These are phyloP conservation scores for Crithidia brevicula DNA, from an alignment of 208 protist genomes.

Conservation along the genomic window DNA sequence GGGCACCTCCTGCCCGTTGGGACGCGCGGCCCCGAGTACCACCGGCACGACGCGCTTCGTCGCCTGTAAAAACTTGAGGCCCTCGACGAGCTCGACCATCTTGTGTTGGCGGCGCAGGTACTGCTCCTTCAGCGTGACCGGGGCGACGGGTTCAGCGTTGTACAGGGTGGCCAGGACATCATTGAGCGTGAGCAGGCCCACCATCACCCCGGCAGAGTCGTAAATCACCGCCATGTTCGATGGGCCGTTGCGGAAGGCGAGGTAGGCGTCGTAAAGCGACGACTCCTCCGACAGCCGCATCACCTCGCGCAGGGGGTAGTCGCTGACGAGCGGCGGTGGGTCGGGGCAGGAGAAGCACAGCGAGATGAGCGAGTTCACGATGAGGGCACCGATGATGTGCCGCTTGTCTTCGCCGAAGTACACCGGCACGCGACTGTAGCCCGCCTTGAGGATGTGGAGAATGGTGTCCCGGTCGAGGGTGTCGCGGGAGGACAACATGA, in stretches of 20 bases:
- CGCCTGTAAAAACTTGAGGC: conserved; percentile 48
- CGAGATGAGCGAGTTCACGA: conserved; percentile 84
- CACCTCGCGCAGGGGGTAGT: conserved; percentile 72
- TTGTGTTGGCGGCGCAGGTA: conserved; percentile 46
- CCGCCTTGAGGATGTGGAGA: conserved; percentile 55
- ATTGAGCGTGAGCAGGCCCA: conserved; percentile 68
- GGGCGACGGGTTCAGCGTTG: conserved; percentile 35
- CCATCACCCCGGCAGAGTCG: conserved; percentile 51
- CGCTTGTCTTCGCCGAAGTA: conserved; percentile 64
- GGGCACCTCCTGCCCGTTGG: neutral
- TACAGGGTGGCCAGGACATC: conserved; percentile 67
- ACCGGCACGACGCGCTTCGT: conserved; percentile 33
- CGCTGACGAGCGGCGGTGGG: conserved; percentile 59
- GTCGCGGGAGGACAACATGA: conserved; percentile 73
- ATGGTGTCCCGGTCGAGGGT: conserved; percentile 72
- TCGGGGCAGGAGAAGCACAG: conserved; percentile 60
- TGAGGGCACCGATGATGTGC: conserved; percentile 88
- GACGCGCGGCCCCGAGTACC: conserved; percentile 8
- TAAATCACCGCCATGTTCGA: conserved; percentile 78
- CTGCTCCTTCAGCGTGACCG: conserved; percentile 14
- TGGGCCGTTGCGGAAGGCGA: conserved; percentile 54
- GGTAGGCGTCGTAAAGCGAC: conserved; percentile 70
- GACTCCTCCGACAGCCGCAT: conserved; percentile 54
- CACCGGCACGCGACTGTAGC: conserved; percentile 88
- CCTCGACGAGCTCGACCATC: conserved; percentile 48